phyloP scores from a whole-genome alignment of 1,139 yeast genomes.

The Yamadazyma membranifaciens region DNA sequence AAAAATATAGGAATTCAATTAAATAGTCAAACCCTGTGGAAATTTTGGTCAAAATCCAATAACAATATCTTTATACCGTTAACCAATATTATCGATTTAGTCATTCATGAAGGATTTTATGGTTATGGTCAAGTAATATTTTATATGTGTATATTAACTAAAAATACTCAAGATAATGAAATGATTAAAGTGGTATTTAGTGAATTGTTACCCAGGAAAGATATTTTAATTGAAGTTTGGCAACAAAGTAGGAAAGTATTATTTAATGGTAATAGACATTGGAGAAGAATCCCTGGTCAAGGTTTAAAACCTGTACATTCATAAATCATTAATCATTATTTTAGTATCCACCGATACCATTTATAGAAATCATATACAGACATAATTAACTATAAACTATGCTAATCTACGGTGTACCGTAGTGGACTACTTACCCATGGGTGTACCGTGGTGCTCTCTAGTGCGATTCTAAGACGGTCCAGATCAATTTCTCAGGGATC shows the following conservation, averaged over 20 bases:
- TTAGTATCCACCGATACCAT: not conserved
- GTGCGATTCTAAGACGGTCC: not conserved
- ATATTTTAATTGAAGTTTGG: conserved; percentile 41
- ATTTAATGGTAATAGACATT: conserved; percentile 38
- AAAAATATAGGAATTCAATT: conserved; percentile 40
- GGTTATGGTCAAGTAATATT: conserved; percentile 60
- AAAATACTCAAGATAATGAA: conserved; percentile 21
- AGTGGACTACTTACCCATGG: not conserved
- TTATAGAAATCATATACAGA: not conserved
- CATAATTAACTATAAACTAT: no score
- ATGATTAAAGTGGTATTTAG: conserved; percentile 50
- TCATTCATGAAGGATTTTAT: conserved; percentile 67
- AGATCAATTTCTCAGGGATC: not conserved
- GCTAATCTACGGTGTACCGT: no score
- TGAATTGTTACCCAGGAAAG: conserved; percentile 44
- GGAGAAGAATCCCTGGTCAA: conserved; percentile 46
- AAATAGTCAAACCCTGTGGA: conserved; percentile 28
- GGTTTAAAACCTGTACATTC: conserved; percentile 21
- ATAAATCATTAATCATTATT: not conserved
- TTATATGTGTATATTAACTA: conserved; percentile 58
- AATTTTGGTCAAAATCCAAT: conserved; percentile 20
- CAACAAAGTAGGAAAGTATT: conserved; percentile 35
- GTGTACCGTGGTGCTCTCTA: not conserved
- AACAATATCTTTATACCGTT: conserved; percentile 47
- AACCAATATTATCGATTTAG: conserved; percentile 53